A percentile compares a stretch with the other conserved stretches of the same genome.
Conservation (phyloP, 768 basidiomycete species). For the Amanita phalloides region DNA sequence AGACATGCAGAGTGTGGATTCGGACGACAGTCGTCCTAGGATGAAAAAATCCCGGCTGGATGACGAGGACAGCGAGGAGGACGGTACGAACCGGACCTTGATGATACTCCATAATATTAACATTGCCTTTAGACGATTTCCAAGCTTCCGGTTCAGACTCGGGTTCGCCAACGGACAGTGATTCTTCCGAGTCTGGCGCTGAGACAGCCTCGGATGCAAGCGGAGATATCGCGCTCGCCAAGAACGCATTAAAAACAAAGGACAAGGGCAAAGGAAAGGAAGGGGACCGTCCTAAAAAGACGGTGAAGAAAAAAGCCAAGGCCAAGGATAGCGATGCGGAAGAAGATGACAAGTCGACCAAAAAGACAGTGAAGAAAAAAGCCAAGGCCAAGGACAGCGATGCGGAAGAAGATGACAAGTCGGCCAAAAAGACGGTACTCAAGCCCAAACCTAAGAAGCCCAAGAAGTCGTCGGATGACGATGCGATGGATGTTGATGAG, state of each 20-base stretch:
- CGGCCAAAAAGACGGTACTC: slow-evolving; percentile 20
- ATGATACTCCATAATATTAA: not conserved
- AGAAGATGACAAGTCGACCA: slow-evolving; percentile 22
- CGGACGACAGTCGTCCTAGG: slow-evolving; percentile 53
- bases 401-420: slow-evolving; percentile 23
- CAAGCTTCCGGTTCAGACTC: slow-evolving; percentile 72
- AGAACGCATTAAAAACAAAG: slow-evolving; percentile 29
- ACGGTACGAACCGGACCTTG: slow-evolving; percentile 28
- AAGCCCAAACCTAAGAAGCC: slow-evolving; percentile 36
- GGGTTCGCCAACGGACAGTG: slow-evolving; percentile 78
- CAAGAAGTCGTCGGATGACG: slow-evolving; percentile 19
- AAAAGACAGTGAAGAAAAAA: slow-evolving; percentile 25
- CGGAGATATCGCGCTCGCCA: slow-evolving; percentile 59
- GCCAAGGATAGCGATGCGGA: slow-evolving; percentile 28
- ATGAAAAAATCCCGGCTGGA: slow-evolving; percentile 28
- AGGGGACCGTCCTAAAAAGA: slow-evolving; percentile 19
- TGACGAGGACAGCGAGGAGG: slow-evolving; percentile 71
- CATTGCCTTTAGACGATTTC: slow-evolving; percentile 67
- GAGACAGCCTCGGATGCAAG: slow-evolving; percentile 79
- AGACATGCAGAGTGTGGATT: slow-evolving; percentile 75
- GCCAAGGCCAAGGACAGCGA: slow-evolving; percentile 24
- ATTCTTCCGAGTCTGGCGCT: slow-evolving; percentile 58
- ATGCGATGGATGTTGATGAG: slow-evolving; percentile 40
- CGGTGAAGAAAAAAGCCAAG: slow-evolving; percentile 26
- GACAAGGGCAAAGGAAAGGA: slow-evolving; percentile 29